Percentiles rank a stretch among this genome's conserved stretches.
Evolutionary conservation across 441 rosid species (phyloP).

Genomic region (Populus hybrid): DNA sequence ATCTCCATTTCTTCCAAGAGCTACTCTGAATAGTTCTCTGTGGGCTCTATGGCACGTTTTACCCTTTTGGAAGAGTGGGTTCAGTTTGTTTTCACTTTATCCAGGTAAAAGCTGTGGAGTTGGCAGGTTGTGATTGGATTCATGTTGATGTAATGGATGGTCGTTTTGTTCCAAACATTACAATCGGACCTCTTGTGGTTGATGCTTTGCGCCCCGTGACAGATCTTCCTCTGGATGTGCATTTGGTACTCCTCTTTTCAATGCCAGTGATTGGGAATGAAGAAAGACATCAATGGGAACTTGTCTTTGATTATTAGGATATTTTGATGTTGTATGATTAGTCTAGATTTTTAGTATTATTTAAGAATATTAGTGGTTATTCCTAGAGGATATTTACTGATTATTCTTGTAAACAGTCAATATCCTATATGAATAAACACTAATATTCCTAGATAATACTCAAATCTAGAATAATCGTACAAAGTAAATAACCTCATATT

Average conservation of each 20-base stretch:
- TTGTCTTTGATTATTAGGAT: background rate
- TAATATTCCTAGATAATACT: no score
- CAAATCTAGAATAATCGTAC: no score
- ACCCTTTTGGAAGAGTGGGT: background rate
- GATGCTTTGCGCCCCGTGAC: constrained; percentile 94
- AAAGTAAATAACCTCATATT: no score
- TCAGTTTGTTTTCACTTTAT: constrained; percentile 22
- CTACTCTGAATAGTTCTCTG: background rate
- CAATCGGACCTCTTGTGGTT: constrained; percentile 96
- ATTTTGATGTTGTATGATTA: background rate
- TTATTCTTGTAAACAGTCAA: no score
- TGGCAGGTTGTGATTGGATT: constrained; percentile 98
- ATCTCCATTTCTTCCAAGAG: background rate
- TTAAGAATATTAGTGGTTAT: background rate
- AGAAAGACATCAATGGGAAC: background rate
- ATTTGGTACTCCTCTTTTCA: constrained; percentile 54
- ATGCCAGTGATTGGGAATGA: background rate
- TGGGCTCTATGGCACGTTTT: background rate
- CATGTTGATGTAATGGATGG: constrained; percentile 99
- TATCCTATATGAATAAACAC: no score
- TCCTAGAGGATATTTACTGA: no score
- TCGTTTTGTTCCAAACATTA: constrained; percentile 96
- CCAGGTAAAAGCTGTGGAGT: constrained; percentile 95
- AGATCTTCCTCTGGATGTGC: constrained; percentile 97
- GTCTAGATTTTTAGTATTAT: background rate